phyloP scores from a whole-genome alignment of 805 yeast genomes.

The Saccharomycopsis fermentans region DNA sequence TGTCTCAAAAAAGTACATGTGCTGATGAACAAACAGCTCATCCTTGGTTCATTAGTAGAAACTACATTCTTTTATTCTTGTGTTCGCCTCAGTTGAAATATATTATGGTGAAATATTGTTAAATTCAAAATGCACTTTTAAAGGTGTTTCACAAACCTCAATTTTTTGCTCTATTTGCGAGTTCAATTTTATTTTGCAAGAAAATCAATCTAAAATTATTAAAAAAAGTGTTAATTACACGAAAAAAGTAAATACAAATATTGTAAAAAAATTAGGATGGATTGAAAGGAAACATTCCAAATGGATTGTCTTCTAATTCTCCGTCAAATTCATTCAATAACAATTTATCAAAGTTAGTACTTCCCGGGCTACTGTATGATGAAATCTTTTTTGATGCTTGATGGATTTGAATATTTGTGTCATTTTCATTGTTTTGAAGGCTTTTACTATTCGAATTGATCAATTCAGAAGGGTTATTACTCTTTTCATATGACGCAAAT shows the following conservation, averaged over 20 bases:
- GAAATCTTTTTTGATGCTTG: neutral
- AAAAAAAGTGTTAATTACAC: neutral
- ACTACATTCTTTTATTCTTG: too few relatives aligned
- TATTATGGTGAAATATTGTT: too few relatives aligned
- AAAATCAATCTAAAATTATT: neutral
- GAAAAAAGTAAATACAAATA: neutral
- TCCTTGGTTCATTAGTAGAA: too few relatives aligned
- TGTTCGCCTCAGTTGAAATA: too few relatives aligned
- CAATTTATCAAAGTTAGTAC: neutral
- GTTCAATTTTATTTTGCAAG: too few relatives aligned
- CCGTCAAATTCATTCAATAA: constrained; percentile 3
- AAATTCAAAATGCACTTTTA: too few relatives aligned
- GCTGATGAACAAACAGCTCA: too few relatives aligned
- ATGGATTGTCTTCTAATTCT: constrained; percentile 13
- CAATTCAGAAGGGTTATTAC: neutral
- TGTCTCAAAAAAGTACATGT: too few relatives aligned
- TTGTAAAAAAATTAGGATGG: constrained; percentile 13
- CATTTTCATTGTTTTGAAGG: neutral
- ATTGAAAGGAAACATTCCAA: constrained; percentile 21
- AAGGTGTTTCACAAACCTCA: too few relatives aligned
- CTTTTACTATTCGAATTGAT: neutral
- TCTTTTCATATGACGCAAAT: neutral
- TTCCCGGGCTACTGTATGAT: neutral
- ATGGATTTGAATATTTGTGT: neutral
- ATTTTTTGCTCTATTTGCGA: too few relatives aligned